Evolutionary conservation across 768 basidiomycete genomes (phyloP).

Genomic region (Amanita rubescens): DNA sequence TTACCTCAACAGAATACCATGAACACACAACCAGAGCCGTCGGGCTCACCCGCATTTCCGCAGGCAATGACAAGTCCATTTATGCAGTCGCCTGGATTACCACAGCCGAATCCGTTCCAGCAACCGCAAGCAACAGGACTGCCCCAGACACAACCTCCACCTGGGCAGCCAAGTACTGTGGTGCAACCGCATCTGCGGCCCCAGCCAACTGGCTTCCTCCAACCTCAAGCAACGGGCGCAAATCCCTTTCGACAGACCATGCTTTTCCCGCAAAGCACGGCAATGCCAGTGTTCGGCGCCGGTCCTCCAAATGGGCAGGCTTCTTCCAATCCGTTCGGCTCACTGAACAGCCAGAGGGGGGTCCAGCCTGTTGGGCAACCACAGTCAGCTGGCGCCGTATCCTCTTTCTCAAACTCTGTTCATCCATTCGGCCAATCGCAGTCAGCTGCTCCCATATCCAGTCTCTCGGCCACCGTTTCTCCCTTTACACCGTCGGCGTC

Average conservation of each 20-base stretch:
- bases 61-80: not conserved
- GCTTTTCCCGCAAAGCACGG: conserved; percentile 58
- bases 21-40: conserved; percentile 20
- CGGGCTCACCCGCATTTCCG: not conserved
- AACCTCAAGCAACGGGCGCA: conserved; percentile 53
- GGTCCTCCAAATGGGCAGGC: conserved; percentile 12
- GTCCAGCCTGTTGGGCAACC: conserved; percentile 11
- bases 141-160: conserved; percentile 23
- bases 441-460: conserved; percentile 1
- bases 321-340: conserved; percentile 1
- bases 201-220: conserved; percentile 35
- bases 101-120: not conserved
- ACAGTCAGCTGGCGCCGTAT: conserved; percentile 2
- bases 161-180: too few relatives aligned
- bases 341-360: conserved; percentile 10
- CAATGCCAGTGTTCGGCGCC: conserved; percentile 39
- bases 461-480: not conserved
- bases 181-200: conserved; percentile 10
- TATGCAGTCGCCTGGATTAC: not conserved
- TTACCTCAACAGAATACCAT: conserved; percentile 35
- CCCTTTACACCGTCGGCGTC: conserved; percentile 18
- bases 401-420: conserved; percentile 7
- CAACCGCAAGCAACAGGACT: conserved; percentile 16
- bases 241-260: conserved; percentile 86
- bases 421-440: conserved; percentile 10